Evolutionary conservation across 495 filamentous ascomycete genomes (phyloP).

Genomic region (Aspergillus mulundensis): DNA sequence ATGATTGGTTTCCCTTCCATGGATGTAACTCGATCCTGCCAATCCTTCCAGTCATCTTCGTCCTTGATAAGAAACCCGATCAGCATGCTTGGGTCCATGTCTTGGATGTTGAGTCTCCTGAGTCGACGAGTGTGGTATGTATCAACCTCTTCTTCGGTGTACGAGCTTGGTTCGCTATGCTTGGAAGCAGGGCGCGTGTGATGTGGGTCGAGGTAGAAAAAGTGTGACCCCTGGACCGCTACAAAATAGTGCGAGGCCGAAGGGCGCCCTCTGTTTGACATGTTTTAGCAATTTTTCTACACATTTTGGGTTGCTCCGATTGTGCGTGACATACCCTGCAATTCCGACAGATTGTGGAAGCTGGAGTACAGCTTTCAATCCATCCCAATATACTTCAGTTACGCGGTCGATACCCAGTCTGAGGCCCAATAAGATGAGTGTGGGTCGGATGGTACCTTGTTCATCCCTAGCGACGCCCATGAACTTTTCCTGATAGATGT

Average conservation of each 20-base stretch:
- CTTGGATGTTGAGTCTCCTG: conserved; percentile 74
- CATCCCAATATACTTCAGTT: conserved; percentile 88
- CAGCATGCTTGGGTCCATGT: conserved; percentile 99
- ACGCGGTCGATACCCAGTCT: conserved; percentile 90
- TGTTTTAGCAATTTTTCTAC: not conserved
- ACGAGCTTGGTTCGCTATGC: conserved; percentile 48
- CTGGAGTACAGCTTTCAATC: conserved; percentile 73
- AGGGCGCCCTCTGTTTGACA: conserved; percentile 68
- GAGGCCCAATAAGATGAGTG: conserved; percentile 81
- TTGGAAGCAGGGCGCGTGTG: conserved; percentile 66
- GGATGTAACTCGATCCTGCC: conserved; percentile 64
- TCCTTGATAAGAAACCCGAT: conserved; percentile 89
- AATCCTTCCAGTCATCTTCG: conserved; percentile 78
- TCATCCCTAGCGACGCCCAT: conserved; percentile 65
- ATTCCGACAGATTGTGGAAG: conserved; percentile 91
- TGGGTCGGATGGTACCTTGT: conserved; percentile 67
- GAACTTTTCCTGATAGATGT: conserved; percentile 89
- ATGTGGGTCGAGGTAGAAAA: conserved; percentile 97
- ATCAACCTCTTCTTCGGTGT: conserved; percentile 68
- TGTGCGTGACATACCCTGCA: conserved; percentile 67
- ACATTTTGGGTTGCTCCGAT: not conserved
- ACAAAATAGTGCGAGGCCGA: conserved; percentile 96
- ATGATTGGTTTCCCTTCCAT: conserved; percentile 79
- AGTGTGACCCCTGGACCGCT: conserved; percentile 79
- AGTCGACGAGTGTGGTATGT: conserved; percentile 85